Evolutionary conservation across 2,329 filamentous ascomycete species (phyloP).

Genomic region (Clathrospora elynae): DNA sequence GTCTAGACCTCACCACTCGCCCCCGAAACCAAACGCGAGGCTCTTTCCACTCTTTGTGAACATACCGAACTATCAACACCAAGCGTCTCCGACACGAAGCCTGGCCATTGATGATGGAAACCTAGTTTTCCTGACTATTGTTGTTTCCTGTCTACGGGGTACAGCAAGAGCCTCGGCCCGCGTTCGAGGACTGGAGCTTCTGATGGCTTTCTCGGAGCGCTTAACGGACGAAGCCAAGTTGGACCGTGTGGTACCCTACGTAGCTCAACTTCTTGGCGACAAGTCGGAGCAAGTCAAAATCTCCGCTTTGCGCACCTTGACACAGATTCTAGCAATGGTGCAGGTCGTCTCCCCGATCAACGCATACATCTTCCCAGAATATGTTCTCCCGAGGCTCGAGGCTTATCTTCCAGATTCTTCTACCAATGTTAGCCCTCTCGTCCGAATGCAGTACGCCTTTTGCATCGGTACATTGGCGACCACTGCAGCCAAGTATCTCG

Average conservation of each 20-base stretch:
- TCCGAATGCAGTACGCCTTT: conserved; percentile 89
- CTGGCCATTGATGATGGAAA: conserved; percentile 82
- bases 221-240: conserved; percentile 95
- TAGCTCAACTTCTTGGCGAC: conserved; percentile 82
- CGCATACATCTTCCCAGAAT: conserved; percentile 69
- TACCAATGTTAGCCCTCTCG: conserved; percentile 63
- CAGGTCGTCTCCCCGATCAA: conserved; percentile 80
- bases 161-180: conserved; percentile 87
- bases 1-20: conserved; percentile 36
- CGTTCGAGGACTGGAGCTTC: conserved; percentile 85
- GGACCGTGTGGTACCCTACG: conserved; percentile 87
- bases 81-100: conserved; percentile 64
- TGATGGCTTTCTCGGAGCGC: conserved; percentile 88
- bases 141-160: conserved; percentile 86
- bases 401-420: conserved; percentile 59
- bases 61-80: conserved; percentile 82
- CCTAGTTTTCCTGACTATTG: conserved; percentile 85
- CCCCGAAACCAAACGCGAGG: conserved; percentile 54
- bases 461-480: conserved; percentile 87
- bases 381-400: conserved; percentile 65
- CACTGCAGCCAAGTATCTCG: conserved; percentile 82
- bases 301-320: conserved; percentile 82
- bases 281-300: conserved; percentile 83
- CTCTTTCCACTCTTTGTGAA: conserved; percentile 83
- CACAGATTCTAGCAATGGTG: conserved; percentile 81